Evolutionary conservation across 345 rosid species (phyloP), one percentile per base, ranked within the genome.

Genomic region (Brassica cretica): DNA sequence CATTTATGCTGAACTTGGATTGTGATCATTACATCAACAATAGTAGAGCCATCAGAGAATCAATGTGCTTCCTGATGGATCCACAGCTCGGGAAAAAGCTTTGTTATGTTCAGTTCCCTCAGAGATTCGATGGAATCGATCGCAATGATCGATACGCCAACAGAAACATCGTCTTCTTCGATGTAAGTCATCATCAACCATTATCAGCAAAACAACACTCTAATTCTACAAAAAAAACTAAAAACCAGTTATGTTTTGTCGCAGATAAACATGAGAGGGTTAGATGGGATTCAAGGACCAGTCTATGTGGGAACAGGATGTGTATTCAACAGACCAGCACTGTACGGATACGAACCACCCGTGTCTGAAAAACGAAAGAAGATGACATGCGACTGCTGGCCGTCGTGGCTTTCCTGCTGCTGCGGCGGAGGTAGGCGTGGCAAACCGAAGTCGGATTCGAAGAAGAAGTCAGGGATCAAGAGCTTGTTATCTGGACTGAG

Each of bases 361-460:
- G 91, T 85, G 30, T 95, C 96, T 0, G 88, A 95, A 75, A 92
- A 94, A 86, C 76, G 97, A 8, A 93, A 91, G 4, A 92, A 91
- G 84, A 91, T 93, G 97, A 93, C 98, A n/a, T 95, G 99, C 49
- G 98, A 94, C 68, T 92, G 97, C 86, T 92, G 88, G 90, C 99
- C 98, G 70, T 88, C 97, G 73, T 95, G 97, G 96, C 84, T 96
- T 71, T 90, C 92, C 82, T 92, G 95, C 76, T 92, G 97, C 86
- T 95, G 90, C 78, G 87, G 94, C 64, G 91, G 99, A 59, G 89
- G 97, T 18, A 92, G 93, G 78, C 82, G 82, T 21, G 62, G 70
- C 58, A 76, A 94, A 84, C 51, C 79, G 6, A 84, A 79, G 55
- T 24, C 93, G 0, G 90, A 90, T 64, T 67, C 89, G 2, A 94